Base-by-base conservation (phyloP, 1,284 basidiomycete species). In the Porodaedalea pini region DNA sequence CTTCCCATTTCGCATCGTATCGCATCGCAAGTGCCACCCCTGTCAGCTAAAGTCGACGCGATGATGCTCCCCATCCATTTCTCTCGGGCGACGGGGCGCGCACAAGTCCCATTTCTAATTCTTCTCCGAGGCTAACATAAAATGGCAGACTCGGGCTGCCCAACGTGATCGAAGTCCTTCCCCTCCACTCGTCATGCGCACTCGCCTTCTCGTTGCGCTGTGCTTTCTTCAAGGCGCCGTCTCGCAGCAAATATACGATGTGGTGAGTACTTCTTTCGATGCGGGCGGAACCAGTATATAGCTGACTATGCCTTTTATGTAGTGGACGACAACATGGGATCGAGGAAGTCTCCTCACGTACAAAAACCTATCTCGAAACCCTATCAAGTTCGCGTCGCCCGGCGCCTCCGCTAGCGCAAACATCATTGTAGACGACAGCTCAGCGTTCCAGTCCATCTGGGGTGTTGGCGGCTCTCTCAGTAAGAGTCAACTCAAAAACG, bases 301-400 rank as follows among this genome's bases (percentile, higher is more conserved):
- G 45, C 41, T 41, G 40, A 52, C 40, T 32, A 36, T 52, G 11
- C 19, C 31, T 29, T 19, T 45, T 51, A 34, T n/a, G 19, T 62
- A 85, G 82, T 84, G 79, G 78, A 78, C 83, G 71, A 84, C 82
- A 25, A 85, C 80, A 8, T 84, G 82, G 83, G 78, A 85, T 63
- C 72, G 74, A 43, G 64, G 75, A 21, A 73, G 69, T 51, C 74
- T 81, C 31, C 77, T 85, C 63, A 78, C 76, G 2, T 77, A 75
- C 21, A 67, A 77, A 19, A 69, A 71, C 15, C 73, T 74, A 17
- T 71, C 71, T 5, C 68, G 75, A 2, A 66, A 63, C 49, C 80
- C 82, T 3, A 80, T 85, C 55, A 79, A 79, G 60, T 86, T 85
- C 61, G 73, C 65, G 3, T 66, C 73, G 21, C 77, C 78, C 21